These are phyloP conservation scores for Austroboletus niveus DNA, from an alignment of 1,284 basidiomycete genomes.

Conservation along the genomic window DNA sequence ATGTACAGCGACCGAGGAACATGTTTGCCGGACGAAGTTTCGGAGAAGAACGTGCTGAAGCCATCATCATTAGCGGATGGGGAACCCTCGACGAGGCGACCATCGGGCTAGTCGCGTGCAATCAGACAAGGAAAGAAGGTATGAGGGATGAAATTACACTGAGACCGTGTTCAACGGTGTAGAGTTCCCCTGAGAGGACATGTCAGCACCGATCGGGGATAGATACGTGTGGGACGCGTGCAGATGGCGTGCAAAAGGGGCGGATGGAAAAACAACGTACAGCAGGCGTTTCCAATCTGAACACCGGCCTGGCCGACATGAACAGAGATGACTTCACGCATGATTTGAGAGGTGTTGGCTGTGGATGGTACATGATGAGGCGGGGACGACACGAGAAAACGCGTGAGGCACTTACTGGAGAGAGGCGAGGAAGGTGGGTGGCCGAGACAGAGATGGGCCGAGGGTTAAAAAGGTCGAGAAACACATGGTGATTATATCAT, in stretches of 20 bases:
- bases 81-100: conserved; percentile 73
- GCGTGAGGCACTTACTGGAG: conserved; percentile 31
- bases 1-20: conserved; percentile 98
- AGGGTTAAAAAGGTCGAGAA: conserved; percentile 37
- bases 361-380: neutral
- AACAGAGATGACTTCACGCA: conserved; percentile 93
- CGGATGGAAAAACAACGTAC: conserved; percentile 47
- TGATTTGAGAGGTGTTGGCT: conserved; percentile 35
- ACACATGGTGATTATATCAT: conserved; percentile 37
- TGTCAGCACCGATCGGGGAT: conserved; percentile 14
- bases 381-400: conserved; percentile 22
- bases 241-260: neutral
- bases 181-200: conserved; percentile 81
- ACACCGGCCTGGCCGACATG: conserved; percentile 96
- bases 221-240: conserved; percentile 16
- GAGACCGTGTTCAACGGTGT: conserved; percentile 96
- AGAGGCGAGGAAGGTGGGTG: conserved; percentile 30
- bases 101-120: conserved; percentile 62
- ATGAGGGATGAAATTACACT: conserved; percentile 59
- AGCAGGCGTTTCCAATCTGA: conserved; percentile 96
- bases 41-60: conserved; percentile 97
- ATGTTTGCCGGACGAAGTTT: conserved; percentile 93
- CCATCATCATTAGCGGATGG: conserved; percentile 80
- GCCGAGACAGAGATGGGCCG: conserved; percentile 33
- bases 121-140: conserved; percentile 11